Evolutionary conservation across 116 monocot species (phyloP).

Genomic region (Papilionanthe hybrid): DNA sequence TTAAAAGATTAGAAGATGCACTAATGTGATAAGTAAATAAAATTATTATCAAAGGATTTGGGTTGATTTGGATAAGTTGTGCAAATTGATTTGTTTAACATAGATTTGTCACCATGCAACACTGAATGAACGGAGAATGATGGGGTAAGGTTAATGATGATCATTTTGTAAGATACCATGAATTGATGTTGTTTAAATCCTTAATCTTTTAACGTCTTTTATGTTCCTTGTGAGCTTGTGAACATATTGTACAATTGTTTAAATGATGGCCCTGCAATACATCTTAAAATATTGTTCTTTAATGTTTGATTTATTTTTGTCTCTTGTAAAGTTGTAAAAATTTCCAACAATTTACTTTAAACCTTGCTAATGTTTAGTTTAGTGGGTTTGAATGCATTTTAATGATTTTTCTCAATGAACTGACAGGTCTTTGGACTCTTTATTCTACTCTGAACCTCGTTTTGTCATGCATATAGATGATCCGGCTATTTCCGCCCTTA

Average conservation of each 20-base stretch:
- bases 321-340: not conserved
- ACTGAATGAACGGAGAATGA: too few species aligned
- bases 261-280: not conserved
- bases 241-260: not conserved
- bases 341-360: not conserved
- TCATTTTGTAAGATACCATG: too few species aligned
- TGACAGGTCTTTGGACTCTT: slow-evolving; percentile 63
- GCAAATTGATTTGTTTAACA: too few species aligned
- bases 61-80: too few species aligned
- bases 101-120: too few species aligned
- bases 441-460: slow-evolving; percentile 77
- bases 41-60: too few species aligned
- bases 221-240: too few species aligned
- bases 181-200: too few species aligned
- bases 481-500: slow-evolving; percentile 71
- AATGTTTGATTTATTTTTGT: not conserved
- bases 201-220: too few species aligned
- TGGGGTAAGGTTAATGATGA: too few species aligned
- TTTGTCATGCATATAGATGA: slow-evolving; percentile 96
- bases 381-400: not conserved
- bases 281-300: not conserved
- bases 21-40: too few species aligned
- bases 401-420: not conserved
- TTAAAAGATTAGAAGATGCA: too few species aligned
- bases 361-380: not conserved